A percentile compares a stretch with the other conserved stretches of the same genome.
phyloP scores from a whole-genome alignment of 495 filamentous ascomycete genomes.

The Penicillium lagena region DNA sequence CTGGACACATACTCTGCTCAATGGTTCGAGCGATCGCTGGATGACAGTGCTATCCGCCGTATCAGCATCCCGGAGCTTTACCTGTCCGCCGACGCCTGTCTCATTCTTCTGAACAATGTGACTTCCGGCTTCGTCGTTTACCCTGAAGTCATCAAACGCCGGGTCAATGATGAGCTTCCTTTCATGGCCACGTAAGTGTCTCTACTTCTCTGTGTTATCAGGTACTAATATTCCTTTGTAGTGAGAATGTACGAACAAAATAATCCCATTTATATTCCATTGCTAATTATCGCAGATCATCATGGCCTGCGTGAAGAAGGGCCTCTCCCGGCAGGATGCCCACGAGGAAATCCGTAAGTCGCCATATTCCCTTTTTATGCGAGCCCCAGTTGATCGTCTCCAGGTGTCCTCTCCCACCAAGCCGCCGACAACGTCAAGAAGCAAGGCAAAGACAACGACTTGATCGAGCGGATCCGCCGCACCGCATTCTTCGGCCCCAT shows the following conservation, averaged over 20 bases:
- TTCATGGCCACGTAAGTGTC: slow-evolving; percentile 72
- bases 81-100: slow-evolving; percentile 75
- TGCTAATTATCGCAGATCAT: slow-evolving; percentile 53
- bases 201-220: not conserved
- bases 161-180: slow-evolving; percentile 72
- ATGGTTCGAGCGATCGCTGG: slow-evolving; percentile 68
- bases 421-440: slow-evolving; percentile 75
- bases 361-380: not conserved
- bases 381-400: not conserved
- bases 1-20: slow-evolving; percentile 74
- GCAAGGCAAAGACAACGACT: slow-evolving; percentile 73
- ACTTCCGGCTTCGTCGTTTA: slow-evolving; percentile 79
- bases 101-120: slow-evolving; percentile 77
- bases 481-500: slow-evolving; percentile 80
- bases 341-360: slow-evolving; percentile 73
- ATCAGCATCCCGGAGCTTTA: slow-evolving; percentile 76
- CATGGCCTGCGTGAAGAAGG: slow-evolving; percentile 74
- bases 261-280: not conserved
- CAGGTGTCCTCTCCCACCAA: slow-evolving; percentile 77
- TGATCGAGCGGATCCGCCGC: slow-evolving; percentile 71
- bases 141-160: slow-evolving; percentile 64
- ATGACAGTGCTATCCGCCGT: slow-evolving; percentile 58
- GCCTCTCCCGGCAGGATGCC: slow-evolving; percentile 77
- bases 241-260: slow-evolving; percentile 32
- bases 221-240: slow-evolving; percentile 6